A percentile compares a stretch with the other conserved stretches of the same genome.
These are phyloP conservation scores for Pogostemon cablin DNA, from an alignment of 257 asterid genomes.

Conservation along the genomic window DNA sequence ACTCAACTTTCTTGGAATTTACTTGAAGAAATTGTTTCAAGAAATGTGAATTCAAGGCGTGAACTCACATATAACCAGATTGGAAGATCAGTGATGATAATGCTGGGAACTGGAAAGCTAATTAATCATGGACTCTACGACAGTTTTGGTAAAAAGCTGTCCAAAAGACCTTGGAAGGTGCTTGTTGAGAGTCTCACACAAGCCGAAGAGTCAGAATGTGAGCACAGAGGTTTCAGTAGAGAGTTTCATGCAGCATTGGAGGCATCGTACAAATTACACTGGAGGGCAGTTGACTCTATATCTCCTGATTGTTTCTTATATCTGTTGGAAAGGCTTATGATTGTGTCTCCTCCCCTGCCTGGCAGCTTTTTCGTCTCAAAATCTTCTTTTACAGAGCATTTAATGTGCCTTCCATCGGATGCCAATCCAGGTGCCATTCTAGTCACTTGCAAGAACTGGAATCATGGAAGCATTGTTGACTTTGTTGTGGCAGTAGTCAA, in stretches of 20 bases:
- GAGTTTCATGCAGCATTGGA: constrained; percentile 40
- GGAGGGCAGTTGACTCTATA: constrained; percentile 42
- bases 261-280: constrained; percentile 34
- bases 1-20: constrained; percentile 40
- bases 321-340: constrained; percentile 56
- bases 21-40: constrained; percentile 42
- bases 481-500: constrained; percentile 29
- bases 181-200: constrained; percentile 36
- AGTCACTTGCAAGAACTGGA: background rate
- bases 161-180: constrained; percentile 41
- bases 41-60: constrained; percentile 1
- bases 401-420: constrained; percentile 33
- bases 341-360: constrained; percentile 38
- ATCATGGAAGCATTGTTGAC: background rate
- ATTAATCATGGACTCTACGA: constrained; percentile 23
- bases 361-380: constrained; percentile 46
- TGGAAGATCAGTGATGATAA: constrained; percentile 46
- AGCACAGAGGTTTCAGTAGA: constrained; percentile 7
- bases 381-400: constrained; percentile 53
- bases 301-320: constrained; percentile 62
- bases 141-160: constrained; percentile 27
- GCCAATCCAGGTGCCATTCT: constrained; percentile 24
- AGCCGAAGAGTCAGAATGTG: background rate
- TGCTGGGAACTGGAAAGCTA: constrained; percentile 51
- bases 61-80: constrained; percentile 44